These are phyloP conservation scores for Apiotrichum porosum DNA, from an alignment of 1,284 basidiomycete species.

Conservation along the genomic window DNA sequence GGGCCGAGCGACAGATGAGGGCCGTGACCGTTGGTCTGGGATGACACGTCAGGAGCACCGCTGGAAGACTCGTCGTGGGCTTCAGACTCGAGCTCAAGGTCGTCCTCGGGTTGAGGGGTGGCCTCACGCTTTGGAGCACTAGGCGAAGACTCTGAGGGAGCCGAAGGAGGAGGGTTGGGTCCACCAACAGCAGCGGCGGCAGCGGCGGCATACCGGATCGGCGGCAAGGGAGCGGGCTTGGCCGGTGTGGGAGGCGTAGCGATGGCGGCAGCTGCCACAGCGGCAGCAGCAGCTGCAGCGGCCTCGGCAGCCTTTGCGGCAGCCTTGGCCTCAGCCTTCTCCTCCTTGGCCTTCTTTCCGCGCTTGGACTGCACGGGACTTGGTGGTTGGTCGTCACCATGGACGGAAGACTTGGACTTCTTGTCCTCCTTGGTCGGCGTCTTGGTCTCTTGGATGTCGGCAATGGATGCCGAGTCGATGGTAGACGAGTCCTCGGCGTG, in stretches of 20 bases:
- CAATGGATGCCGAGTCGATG: slow-evolving; percentile 50
- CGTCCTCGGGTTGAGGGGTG: slow-evolving; percentile 3
- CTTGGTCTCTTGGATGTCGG: slow-evolving; percentile 37
- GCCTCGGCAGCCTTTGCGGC: slow-evolving; percentile 14
- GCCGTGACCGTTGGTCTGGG: slow-evolving; percentile 15
- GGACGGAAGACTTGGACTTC: slow-evolving; percentile 17
- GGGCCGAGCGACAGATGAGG: slow-evolving; percentile 26
- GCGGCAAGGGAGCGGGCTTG: slow-evolving; percentile 57
- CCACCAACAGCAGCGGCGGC: slow-evolving; percentile 72
- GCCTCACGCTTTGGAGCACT: slow-evolving; percentile 32
- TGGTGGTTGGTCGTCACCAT: slow-evolving; percentile 21
- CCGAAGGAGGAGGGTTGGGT: slow-evolving; percentile 19
- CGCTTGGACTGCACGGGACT: slow-evolving; percentile 37
- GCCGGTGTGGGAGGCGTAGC: slow-evolving; percentile 38
- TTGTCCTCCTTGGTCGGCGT: slow-evolving; percentile 41
- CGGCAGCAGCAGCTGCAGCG: slow-evolving; percentile 15
- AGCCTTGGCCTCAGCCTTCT: slow-evolving; percentile 9
- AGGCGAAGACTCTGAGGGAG: slow-evolving; percentile 49
- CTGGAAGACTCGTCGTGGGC: slow-evolving; percentile 11
- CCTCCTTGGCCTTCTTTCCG: slow-evolving; percentile 16
- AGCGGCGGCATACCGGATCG: slow-evolving; percentile 83
- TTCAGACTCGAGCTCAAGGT: too few species aligned
- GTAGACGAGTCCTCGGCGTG: slow-evolving; percentile 61
- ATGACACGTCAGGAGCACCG: not conserved
- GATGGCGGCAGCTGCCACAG: slow-evolving; percentile 16